These are phyloP conservation scores for Silybum marianum DNA, from an alignment of 129 eudicot genomes.

Conservation along the genomic window DNA sequence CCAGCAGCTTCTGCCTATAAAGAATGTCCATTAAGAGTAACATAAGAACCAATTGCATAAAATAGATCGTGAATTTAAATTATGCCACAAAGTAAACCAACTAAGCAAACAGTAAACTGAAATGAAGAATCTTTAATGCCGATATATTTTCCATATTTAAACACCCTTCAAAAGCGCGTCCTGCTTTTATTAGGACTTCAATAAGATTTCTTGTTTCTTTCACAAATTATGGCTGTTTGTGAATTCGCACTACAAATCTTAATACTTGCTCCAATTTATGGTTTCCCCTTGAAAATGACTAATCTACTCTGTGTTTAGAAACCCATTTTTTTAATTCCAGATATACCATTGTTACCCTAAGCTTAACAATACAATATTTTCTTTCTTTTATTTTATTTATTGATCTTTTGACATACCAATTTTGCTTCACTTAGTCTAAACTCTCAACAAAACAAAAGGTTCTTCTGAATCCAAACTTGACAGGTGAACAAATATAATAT, in stretches of 20 bases:
- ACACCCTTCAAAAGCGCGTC: constrained; percentile 7
- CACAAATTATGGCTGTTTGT: not conserved
- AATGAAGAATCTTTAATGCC: not conserved
- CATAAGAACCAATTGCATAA: constrained; percentile 5
- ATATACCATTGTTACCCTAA: not conserved
- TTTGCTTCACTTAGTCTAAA: not conserved
- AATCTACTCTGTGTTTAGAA: not conserved
- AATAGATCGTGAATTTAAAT: constrained; percentile 8
- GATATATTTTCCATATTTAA: not conserved
- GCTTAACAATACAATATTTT: constrained; percentile 1
- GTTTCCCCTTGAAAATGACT: not conserved
- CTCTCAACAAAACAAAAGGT: not conserved
- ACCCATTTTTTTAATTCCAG: no score
- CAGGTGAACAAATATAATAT: not conserved
- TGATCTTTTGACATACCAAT: not conserved
- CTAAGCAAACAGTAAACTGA: constrained; percentile 1
- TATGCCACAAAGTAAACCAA: constrained; percentile 9
- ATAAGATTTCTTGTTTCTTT: not conserved
- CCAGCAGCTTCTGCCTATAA: constrained; percentile 96
- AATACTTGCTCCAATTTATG: not conserved
- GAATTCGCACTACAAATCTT: not conserved
- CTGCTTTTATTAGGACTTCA: not conserved
- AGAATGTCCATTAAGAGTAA: constrained; percentile 4
- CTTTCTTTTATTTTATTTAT: not conserved
- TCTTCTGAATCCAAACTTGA: not conserved